Evolutionary conservation across 306 rosid species (phyloP).

Genomic region (Sesbania bispinosa): DNA sequence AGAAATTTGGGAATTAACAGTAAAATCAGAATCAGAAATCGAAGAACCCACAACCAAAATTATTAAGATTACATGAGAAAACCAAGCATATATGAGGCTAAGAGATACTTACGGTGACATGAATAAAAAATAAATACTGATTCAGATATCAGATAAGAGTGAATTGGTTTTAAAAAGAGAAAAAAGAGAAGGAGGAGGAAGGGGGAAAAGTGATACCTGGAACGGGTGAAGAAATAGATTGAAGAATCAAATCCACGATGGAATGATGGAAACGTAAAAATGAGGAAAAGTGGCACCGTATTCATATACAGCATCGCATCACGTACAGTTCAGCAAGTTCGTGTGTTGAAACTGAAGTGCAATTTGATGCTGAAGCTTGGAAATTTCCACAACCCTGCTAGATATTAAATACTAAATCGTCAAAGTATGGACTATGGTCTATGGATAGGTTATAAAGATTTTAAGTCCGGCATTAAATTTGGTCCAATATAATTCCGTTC

Average conservation of each 20-base stretch:
- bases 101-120: background rate
- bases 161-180: no score
- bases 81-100: background rate
- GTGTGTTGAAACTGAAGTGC: background rate
- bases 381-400: background rate
- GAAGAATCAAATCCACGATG: background rate
- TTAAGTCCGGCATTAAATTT: no score
- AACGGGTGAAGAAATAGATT: background rate
- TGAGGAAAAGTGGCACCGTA: slow-evolving; percentile 4
- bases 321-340: background rate
- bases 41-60: background rate
- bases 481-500: no score
- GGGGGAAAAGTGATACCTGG: background rate
- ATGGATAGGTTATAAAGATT: no score
- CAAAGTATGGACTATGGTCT: no score
- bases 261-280: background rate
- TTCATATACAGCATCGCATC: background rate
- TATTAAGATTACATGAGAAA: background rate
- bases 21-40: background rate
- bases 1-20: background rate
- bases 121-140: no score
- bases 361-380: background rate
- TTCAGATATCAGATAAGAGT: background rate
- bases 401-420: no score
- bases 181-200: background rate